Conservation (phyloP, 306 rosid species). For the Bauhinia variegata region DNA sequence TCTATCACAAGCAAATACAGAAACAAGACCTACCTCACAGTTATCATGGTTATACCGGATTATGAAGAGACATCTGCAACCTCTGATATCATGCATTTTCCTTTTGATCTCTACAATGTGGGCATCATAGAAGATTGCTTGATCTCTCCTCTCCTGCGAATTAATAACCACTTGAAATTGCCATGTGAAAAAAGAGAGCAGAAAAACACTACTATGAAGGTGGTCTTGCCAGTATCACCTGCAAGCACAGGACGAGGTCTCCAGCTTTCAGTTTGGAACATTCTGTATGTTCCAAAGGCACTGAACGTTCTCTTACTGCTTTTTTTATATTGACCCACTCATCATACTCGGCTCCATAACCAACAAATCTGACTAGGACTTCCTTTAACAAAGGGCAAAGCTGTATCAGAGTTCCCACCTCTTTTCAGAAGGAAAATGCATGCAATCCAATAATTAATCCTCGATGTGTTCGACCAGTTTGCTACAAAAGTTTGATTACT, state of each 20-base stretch:
- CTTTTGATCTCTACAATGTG: conserved; percentile 72
- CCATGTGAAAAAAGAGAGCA: no score
- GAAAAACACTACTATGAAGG: background rate
- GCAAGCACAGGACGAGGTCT: conserved; percentile 81
- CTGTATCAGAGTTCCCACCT: conserved; percentile 38
- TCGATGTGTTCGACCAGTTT: conserved; percentile 14
- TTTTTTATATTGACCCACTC: conserved; percentile 79
- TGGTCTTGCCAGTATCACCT: conserved; percentile 54
- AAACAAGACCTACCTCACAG: conserved; percentile 62
- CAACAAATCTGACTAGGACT: conserved; percentile 87
- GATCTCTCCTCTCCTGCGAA: conserved; percentile 80
- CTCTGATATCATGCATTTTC: conserved; percentile 93
- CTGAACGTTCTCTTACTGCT: conserved; percentile 79
- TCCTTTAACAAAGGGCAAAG: conserved; percentile 80
- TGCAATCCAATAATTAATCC: conserved; percentile 15
- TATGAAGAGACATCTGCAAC: conserved; percentile 85
- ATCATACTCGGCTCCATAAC: conserved; percentile 90
- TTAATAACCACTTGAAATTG: conserved; percentile 18
- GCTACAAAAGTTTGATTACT: conserved; percentile 5
- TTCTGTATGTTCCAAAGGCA: conserved; percentile 75
- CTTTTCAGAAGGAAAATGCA: background rate
- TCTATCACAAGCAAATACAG: background rate
- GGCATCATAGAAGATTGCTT: conserved; percentile 84
- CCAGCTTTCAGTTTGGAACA: conserved; percentile 75
- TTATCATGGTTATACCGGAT: conserved; percentile 79